Evolutionary conservation across 129 eudicot species (phyloP).

Genomic region (Helianthus annuus): DNA sequence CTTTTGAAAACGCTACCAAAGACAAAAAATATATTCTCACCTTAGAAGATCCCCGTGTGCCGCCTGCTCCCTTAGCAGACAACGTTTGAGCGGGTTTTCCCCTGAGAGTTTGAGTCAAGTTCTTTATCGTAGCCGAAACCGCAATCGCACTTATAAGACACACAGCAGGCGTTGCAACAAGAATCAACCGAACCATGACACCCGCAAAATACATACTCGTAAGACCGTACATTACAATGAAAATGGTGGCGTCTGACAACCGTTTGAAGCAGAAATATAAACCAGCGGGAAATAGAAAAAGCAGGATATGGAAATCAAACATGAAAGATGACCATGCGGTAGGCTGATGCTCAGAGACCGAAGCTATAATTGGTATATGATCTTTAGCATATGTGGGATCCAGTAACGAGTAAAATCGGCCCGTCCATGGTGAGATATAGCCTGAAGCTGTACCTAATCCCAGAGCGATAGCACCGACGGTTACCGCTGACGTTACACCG

Average conservation of each 20-base stretch:
- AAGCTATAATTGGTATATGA: constrained; percentile 92
- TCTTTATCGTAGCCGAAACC: constrained; percentile 89
- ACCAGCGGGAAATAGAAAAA: constrained; percentile 87
- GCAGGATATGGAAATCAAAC: constrained; percentile 92
- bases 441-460: constrained; percentile 97
- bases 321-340: constrained; percentile 99
- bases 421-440: constrained; percentile 96
- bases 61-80: constrained; percentile 62
- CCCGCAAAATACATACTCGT: constrained; percentile 98
- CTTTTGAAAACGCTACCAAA: background rate
- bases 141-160: constrained; percentile 98
- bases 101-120: constrained; percentile 63
- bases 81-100: constrained; percentile 47
- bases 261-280: constrained; percentile 93
- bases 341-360: constrained; percentile 97
- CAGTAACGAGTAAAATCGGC: constrained; percentile 92
- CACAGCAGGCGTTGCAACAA: constrained; percentile 93
- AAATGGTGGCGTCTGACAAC: constrained; percentile 90
- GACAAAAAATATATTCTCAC: constrained; percentile 32
- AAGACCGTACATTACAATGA: constrained; percentile 93
- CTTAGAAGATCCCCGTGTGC: constrained; percentile 77
- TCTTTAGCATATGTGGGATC: constrained; percentile 98
- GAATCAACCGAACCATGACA: constrained; percentile 96
- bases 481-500: constrained; percentile 75
- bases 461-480: constrained; percentile 70